These are phyloP conservation scores for Fusarium kyushuense DNA, from an alignment of 2,329 filamentous ascomycete species.

Conservation along the genomic window DNA sequence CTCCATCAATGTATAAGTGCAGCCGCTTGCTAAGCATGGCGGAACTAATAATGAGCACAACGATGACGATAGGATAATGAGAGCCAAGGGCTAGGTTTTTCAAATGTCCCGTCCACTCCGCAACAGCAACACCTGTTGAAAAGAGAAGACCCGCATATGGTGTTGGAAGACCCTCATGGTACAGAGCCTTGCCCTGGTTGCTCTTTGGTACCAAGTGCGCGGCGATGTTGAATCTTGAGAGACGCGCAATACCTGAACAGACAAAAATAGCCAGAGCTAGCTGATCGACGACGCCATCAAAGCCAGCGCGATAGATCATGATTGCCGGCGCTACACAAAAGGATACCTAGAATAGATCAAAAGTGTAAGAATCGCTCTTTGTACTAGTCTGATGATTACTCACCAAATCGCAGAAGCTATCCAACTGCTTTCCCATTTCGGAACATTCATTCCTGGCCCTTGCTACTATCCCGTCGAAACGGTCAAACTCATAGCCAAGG, in stretches of 20 bases:
- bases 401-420: slow-evolving; percentile 1
- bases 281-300: neutral
- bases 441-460: slow-evolving; percentile 4
- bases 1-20: slow-evolving; percentile 1
- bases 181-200: neutral
- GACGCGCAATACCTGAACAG: neutral
- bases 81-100: neutral
- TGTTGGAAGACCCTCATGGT: neutral
- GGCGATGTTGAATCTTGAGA: neutral
- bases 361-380: neutral
- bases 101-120: neutral
- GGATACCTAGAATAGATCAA: neutral
- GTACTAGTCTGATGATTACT: neutral
- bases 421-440: neutral
- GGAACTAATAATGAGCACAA: neutral
- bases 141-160: neutral
- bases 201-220: slow-evolving; percentile 2
- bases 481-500: slow-evolving; percentile 3
- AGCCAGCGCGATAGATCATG: neutral
- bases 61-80: neutral
- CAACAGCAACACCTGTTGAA: neutral
- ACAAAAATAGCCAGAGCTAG: neutral
- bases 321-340: neutral
- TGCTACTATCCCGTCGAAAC: neutral
- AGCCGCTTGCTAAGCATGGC: neutral